Percentiles rank a stretch among this genome's conserved stretches.
Conservation (phyloP, 352 stramenopile genomes). For the Phytophthora tubulina region DNA sequence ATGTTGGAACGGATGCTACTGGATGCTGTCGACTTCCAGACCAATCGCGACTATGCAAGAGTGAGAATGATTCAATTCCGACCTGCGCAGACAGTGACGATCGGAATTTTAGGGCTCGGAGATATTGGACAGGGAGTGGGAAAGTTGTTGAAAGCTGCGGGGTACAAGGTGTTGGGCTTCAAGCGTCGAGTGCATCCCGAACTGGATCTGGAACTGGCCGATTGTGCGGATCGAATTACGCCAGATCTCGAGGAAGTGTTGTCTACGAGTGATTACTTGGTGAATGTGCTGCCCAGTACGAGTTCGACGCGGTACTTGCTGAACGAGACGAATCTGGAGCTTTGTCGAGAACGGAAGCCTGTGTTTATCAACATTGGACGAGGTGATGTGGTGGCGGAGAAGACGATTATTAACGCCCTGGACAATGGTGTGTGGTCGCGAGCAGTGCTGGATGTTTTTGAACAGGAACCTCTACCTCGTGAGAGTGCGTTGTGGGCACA, state of each 20-base stretch:
- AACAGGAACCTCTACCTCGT: conserved; percentile 52
- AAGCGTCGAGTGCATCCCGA: conserved; percentile 52
- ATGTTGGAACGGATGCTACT: conserved; percentile 74
- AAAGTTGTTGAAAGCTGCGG: conserved; percentile 51
- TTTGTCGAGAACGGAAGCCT: conserved; percentile 63
- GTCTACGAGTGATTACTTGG: conserved; percentile 73
- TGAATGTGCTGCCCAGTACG: conserved; percentile 91
- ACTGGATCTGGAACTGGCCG: conserved; percentile 13
- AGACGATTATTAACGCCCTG: conserved; percentile 66
- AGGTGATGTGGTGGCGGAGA: conserved; percentile 81
- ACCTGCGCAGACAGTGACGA: conserved; percentile 55
- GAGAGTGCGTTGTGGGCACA: conserved; percentile 73
- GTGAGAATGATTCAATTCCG: conserved; percentile 55
- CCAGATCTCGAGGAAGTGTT: conserved; percentile 64
- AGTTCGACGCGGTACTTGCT: conserved; percentile 73
- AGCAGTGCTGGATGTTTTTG: conserved; percentile 69
- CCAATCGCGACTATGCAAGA: conserved; percentile 47
- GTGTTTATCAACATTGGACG: conserved; percentile 92
- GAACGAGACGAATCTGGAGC: conserved; percentile 53
- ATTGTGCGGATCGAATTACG: conserved; percentile 53
- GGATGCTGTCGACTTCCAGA: conserved; percentile 53
- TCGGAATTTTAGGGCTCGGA: conserved; percentile 66
- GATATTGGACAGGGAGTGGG: conserved; percentile 74
- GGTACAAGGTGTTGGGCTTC: conserved; percentile 78
- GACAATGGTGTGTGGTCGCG: conserved; percentile 63